Evolutionary conservation across 2,329 filamentous ascomycete species (phyloP).

Genomic region (Aureobasidium sp.): DNA sequence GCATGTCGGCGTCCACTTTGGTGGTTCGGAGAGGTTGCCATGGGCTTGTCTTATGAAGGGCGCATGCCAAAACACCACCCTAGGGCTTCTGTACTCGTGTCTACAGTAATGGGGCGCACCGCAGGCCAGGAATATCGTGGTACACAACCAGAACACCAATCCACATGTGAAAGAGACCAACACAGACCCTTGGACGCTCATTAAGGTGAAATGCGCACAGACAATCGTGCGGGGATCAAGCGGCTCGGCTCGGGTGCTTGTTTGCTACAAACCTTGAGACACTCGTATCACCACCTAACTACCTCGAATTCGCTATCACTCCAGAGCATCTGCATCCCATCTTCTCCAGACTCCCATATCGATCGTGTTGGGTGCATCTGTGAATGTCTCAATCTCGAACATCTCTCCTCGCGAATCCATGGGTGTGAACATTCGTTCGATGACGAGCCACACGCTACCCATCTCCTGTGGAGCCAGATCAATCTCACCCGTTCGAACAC

Average conservation of each 20-base stretch:
- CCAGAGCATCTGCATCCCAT: conserved; percentile 23
- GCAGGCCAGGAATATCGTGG: neutral
- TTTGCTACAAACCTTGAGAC: neutral
- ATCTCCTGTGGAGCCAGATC: conserved; percentile 56
- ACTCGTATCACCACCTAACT: neutral
- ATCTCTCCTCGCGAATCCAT: conserved; percentile 37
- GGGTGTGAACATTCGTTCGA: conserved; percentile 66
- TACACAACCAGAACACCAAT: neutral
- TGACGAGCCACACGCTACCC: conserved; percentile 54
- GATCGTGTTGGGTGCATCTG: conserved; percentile 36
- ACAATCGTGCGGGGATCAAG: neutral
- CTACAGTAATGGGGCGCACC: neutral
- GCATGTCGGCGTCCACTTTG: conserved; percentile 9
- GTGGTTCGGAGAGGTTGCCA: conserved; percentile 2
- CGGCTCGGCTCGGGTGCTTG: neutral
- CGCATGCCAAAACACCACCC: neutral
- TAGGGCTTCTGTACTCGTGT: neutral
- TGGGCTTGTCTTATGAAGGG: conserved; percentile 1
- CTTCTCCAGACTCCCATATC: conserved; percentile 37
- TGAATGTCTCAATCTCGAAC: conserved; percentile 42
- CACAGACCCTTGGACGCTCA: neutral
- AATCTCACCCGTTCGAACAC: conserved; percentile 60
- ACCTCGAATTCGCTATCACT: neutral
- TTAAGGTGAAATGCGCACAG: neutral
- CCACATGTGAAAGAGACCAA: neutral